A percentile compares a stretch with the other conserved stretches of the same genome.
These are phyloP conservation scores for Xylaria hypoxylon DNA, from an alignment of 2,329 filamentous ascomycete species.

Conservation along the genomic window DNA sequence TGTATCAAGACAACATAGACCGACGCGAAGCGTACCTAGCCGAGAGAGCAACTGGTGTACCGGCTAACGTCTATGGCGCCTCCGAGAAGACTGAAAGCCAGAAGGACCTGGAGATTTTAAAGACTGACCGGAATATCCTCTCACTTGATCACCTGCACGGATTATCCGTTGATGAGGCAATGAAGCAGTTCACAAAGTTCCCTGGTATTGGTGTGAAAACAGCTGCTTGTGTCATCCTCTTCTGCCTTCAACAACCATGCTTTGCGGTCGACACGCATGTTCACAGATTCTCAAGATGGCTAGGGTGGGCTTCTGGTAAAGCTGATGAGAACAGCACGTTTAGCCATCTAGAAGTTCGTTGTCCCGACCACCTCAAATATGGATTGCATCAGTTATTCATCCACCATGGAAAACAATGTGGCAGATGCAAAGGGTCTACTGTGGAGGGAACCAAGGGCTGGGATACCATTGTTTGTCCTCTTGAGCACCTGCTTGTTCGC, in stretches of 20 bases:
- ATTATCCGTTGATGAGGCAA: slow-evolving; percentile 59
- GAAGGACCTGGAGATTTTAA: slow-evolving; percentile 68
- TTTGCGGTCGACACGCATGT: slow-evolving; percentile 71
- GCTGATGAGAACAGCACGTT: slow-evolving; percentile 61
- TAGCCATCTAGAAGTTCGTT: slow-evolving; percentile 63
- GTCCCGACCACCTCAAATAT: slow-evolving; percentile 67
- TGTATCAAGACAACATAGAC: slow-evolving; percentile 73
- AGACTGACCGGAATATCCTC: slow-evolving; percentile 68
- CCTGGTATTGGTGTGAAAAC: slow-evolving; percentile 69
- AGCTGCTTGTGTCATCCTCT: slow-evolving; percentile 67
- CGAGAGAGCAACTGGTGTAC: slow-evolving; percentile 55
- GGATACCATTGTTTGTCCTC: slow-evolving; percentile 62
- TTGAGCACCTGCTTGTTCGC: slow-evolving; percentile 57
- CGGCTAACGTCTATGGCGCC: slow-evolving; percentile 58
- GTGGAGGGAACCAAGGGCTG: slow-evolving; percentile 70
- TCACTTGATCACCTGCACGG: slow-evolving; percentile 64
- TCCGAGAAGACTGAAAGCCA: slow-evolving; percentile 57
- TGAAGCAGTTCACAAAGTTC: slow-evolving; percentile 62
- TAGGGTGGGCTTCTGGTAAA: slow-evolving; percentile 66
- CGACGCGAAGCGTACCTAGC: slow-evolving; percentile 58
- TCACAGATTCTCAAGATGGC: slow-evolving; percentile 62
- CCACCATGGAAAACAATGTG: slow-evolving; percentile 63
- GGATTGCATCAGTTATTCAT: slow-evolving; percentile 67
- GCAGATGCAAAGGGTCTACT: slow-evolving; percentile 62
- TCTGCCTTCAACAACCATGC: slow-evolving; percentile 64